Conservation (phyloP, 345 rosid genomes). For the Euclidium syriacum region DNA sequence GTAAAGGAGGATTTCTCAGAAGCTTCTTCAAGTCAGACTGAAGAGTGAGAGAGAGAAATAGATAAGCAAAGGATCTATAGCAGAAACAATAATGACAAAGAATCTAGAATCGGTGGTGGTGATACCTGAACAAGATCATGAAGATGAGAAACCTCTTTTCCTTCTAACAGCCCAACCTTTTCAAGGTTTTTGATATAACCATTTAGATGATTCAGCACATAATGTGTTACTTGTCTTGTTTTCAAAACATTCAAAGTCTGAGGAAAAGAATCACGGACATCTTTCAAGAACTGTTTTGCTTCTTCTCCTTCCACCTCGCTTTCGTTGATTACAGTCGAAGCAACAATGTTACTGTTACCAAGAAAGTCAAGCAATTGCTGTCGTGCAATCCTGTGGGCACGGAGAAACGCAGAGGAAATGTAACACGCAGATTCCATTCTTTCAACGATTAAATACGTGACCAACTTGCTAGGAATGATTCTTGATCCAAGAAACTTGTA, state of each 20-base stretch:
- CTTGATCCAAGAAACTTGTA: constrained; percentile 63
- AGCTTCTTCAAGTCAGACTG: constrained; percentile 90
- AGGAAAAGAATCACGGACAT: constrained; percentile 71
- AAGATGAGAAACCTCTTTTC: constrained; percentile 87
- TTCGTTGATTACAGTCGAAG: constrained; percentile 63
- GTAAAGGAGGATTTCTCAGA: constrained; percentile 78
- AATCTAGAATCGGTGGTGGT: neutral
- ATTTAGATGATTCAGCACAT: constrained; percentile 70
- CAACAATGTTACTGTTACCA: constrained; percentile 64
- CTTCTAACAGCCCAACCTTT: constrained; percentile 77
- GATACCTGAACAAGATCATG: constrained; percentile 79
- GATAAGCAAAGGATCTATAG: neutral
- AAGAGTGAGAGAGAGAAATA: neutral
- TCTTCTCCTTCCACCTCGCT: constrained; percentile 84
- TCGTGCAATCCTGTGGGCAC: constrained; percentile 74
- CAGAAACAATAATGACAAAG: neutral
- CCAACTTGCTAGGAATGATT: constrained; percentile 54
- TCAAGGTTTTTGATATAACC: constrained; percentile 76
- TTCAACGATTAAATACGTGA: constrained; percentile 63
- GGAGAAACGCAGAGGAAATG: constrained; percentile 93
- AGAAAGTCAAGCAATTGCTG: constrained; percentile 72
- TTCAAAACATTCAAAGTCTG: constrained; percentile 86
- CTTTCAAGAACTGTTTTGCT: constrained; percentile 79
- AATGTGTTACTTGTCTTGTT: constrained; percentile 89
- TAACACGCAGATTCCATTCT: constrained; percentile 81